Base-by-base conservation (phyloP, 805 yeast species). In the Suhomyces canberraensis region DNA sequence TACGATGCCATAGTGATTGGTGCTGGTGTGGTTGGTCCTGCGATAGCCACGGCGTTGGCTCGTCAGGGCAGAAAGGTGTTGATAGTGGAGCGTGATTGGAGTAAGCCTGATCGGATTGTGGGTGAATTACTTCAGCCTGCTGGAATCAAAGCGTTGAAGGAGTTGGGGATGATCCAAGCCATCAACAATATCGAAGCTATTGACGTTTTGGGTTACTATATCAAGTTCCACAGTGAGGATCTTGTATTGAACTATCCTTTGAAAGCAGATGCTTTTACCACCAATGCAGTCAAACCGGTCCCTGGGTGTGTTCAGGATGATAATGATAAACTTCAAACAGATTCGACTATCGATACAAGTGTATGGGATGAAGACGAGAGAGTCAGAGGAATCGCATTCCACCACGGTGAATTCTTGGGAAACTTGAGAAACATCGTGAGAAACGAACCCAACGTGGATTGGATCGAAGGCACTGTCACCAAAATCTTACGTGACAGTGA, bases 1-100 rank as follows among this genome's bases (percentile, higher is more conserved):
- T 88, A 78, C 61, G 98, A 93, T 54, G 91, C 82, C 34, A 80
- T 91, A 28, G 84, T 93, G 17, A 79, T 93, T 26, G 98, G 98
- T n/a, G 97, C 98, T n/a, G 98, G 98, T 38, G 95, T 91, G 15
- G 82, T 88, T 16, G 98, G 99, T 1, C 96, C 98, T 2, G 81
- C 91, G 38, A 72, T 91, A 14, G 97, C 97, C 29, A 84, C 89
- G 1, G 89, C 85, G 3, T 65, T 93, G 37, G 98, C 96, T 1
- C 75, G 91, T 50, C 95, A 86, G 53, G 98, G 98, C 21, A 74
- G 95, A 47, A 73, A 74, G 35, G 97, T 93, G 6, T 60, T 84
- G 35, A 71, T 84, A 15, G 69, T 84, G 13, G 99, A 93, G 57
- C 75, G 96, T 44, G 96, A 88, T 55, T 86, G 96, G 87, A 60